phyloP scores from a whole-genome alignment of 768 basidiomycete genomes.

The Mrakia frigida region DNA sequence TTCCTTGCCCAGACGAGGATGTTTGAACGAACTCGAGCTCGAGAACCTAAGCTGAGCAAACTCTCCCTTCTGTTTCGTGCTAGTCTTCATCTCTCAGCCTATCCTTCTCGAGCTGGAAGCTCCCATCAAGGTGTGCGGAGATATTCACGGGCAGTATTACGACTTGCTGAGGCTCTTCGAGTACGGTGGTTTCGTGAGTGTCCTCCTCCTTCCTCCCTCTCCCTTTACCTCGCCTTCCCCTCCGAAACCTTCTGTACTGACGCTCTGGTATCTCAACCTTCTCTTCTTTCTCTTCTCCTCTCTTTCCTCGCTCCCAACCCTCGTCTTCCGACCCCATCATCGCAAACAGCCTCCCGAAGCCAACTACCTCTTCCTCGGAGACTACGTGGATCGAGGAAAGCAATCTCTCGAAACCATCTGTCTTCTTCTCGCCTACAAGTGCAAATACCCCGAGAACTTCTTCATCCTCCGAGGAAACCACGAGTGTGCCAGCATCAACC shows the following conservation, averaged over 20 bases:
- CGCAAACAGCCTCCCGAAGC: conserved; percentile 31
- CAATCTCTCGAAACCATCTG: conserved; percentile 36
- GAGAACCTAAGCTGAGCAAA: too few relatives aligned
- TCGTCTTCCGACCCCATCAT: too few relatives aligned
- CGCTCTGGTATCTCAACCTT: background rate
- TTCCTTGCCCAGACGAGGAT: background rate
- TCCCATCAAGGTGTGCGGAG: conserved; percentile 35
- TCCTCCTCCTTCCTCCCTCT: background rate
- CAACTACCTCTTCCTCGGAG: conserved; percentile 36
- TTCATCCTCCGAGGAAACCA: conserved; percentile 35
- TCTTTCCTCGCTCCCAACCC: background rate
- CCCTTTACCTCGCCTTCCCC: background rate
- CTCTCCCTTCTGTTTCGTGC: background rate
- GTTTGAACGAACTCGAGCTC: background rate
- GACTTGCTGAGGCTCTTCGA: conserved; percentile 34
- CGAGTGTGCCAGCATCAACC: conserved; percentile 33
- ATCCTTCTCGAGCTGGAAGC: conserved; percentile 35
- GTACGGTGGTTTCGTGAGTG: conserved; percentile 34
- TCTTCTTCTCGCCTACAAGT: conserved; percentile 34
- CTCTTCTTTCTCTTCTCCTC: background rate
- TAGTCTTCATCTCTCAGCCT: conserved; percentile 32
- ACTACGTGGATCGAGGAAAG: conserved; percentile 36
- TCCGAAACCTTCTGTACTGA: background rate
- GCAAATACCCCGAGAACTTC: conserved; percentile 36
- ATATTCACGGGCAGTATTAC: conserved; percentile 36